A percentile compares a stretch with the other conserved stretches of the same genome.
Evolutionary conservation across 495 filamentous ascomycete genomes (phyloP).

Genomic region (Thermochaetoides thermophila): DNA sequence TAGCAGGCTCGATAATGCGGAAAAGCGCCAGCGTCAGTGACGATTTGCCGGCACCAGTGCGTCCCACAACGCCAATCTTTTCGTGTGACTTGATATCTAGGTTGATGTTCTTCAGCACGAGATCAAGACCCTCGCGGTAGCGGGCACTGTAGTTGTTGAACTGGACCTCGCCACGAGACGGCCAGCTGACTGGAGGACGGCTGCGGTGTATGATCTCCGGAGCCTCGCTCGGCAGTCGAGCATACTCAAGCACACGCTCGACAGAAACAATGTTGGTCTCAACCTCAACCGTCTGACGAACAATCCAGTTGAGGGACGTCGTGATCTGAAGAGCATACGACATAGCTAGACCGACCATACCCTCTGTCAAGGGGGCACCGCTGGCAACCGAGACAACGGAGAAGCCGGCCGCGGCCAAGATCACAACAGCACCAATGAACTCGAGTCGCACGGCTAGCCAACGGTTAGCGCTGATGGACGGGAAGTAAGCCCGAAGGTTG

Average conservation of each 20-base stretch:
- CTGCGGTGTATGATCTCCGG: conserved; percentile 84
- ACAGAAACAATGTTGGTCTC: conserved; percentile 99
- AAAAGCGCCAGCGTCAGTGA: conserved; percentile 89
- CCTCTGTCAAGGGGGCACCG: conserved; percentile 51
- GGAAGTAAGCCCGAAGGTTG: conserved; percentile 90
- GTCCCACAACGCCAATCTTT: conserved; percentile 95
- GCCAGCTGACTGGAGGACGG: conserved; percentile 82
- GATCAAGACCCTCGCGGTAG: conserved; percentile 75
- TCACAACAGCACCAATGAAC: conserved; percentile 91
- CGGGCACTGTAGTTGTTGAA: conserved; percentile 90
- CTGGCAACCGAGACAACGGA: conserved; percentile 66
- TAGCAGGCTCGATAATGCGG: conserved; percentile 78
- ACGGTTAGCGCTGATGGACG: conserved; percentile 86
- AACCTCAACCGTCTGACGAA: conserved; percentile 95
- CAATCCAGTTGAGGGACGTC: conserved; percentile 98
- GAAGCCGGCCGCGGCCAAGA: conserved; percentile 72
- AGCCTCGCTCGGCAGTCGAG: conserved; percentile 83
- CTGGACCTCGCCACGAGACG: conserved; percentile 73
- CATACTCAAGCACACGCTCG: conserved; percentile 94
- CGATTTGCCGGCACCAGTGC: conserved; percentile 93
- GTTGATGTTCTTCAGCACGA: conserved; percentile 84
- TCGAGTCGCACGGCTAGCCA: conserved; percentile 95
- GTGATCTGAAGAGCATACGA: conserved; percentile 96
- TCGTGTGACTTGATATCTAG: conserved; percentile 87
- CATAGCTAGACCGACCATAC: conserved; percentile 87